Evolutionary conservation across 192 early-diverging fungal species (phyloP).

Genomic region (Backusella circina): DNA sequence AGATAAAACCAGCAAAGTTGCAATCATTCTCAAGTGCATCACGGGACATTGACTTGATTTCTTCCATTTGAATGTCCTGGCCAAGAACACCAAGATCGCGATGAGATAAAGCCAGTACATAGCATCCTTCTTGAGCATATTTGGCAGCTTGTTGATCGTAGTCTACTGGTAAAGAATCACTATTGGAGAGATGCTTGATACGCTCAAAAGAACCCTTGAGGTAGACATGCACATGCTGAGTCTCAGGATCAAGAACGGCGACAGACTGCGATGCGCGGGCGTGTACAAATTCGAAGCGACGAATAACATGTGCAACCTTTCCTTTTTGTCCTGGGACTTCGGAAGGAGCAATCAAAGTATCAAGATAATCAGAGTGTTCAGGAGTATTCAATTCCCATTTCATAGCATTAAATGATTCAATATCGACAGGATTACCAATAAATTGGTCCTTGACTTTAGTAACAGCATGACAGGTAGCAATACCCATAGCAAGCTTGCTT

Average conservation of each 20-base stretch:
- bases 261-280: slow-evolving; percentile 73
- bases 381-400: slow-evolving; percentile 41
- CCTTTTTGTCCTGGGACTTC: slow-evolving; percentile 18
- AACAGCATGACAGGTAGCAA: slow-evolving; percentile 67
- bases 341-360: slow-evolving; percentile 48
- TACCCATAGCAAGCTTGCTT: slow-evolving; percentile 31
- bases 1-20: slow-evolving; percentile 54
- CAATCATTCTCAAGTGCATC: slow-evolving; percentile 59
- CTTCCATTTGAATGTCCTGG: slow-evolving; percentile 35
- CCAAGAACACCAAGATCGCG: slow-evolving; percentile 52
- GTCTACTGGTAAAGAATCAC: slow-evolving; percentile 47
- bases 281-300: slow-evolving; percentile 77
- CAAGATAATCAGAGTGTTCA: slow-evolving; percentile 30
- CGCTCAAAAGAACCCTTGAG: slow-evolving; percentile 82
- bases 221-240: slow-evolving; percentile 57
- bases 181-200: slow-evolving; percentile 46
- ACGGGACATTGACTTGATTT: slow-evolving; percentile 40
- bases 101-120: slow-evolving; percentile 74
- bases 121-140: slow-evolving; percentile 71
- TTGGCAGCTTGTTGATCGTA: slow-evolving; percentile 51
- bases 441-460: slow-evolving; percentile 50
- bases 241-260: slow-evolving; percentile 53
- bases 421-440: slow-evolving; percentile 74
- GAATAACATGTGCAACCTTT: slow-evolving; percentile 48
- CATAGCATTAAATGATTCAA: slow-evolving; percentile 73